phyloP scores from a whole-genome alignment of 1,284 basidiomycete species.

The Agroathelia rolfsii region DNA sequence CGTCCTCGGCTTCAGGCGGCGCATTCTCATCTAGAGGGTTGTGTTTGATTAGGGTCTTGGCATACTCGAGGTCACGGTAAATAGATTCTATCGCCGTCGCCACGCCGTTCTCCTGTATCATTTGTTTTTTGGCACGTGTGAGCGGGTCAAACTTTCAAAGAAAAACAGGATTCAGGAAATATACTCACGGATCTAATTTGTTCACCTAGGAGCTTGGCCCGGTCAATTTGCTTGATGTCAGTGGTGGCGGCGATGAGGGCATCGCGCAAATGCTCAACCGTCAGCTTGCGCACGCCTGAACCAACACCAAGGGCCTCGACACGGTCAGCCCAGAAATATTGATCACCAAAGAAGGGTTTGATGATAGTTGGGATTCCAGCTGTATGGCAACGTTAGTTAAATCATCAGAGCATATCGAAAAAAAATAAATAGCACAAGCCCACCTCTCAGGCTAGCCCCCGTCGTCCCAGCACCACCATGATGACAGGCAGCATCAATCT shows the following conservation, averaged over 20 bases:
- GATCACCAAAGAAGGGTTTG: constrained; percentile 95
- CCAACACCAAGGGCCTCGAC: constrained; percentile 91
- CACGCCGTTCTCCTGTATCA: constrained; percentile 76
- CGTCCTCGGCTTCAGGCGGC: constrained; percentile 32
- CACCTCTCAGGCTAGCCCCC: constrained; percentile 84
- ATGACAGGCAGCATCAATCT: constrained; percentile 93
- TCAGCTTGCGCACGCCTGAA: constrained; percentile 76
- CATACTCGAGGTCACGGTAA: constrained; percentile 87
- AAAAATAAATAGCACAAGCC: constrained; percentile 13
- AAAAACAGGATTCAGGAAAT: constrained; percentile 4
- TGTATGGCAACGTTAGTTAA: constrained; percentile 20
- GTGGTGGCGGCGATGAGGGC: constrained; percentile 79
- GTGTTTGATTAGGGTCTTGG: constrained; percentile 70
- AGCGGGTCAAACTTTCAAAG: constrained; percentile 3
- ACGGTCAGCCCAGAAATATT: constrained; percentile 94
- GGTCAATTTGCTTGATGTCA: constrained; percentile 78
- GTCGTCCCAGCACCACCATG: constrained; percentile 96
- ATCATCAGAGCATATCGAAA: constrained; percentile 8
- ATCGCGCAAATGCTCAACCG: constrained; percentile 64
- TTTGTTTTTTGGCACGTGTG: too few relatives aligned
- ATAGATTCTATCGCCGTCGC: constrained; percentile 83
- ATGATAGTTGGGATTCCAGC: constrained; percentile 94
- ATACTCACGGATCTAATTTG: constrained; percentile 65
- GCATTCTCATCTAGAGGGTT: constrained; percentile 24
- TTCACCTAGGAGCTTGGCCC: constrained; percentile 77